Percentiles rank a stretch among this genome's conserved stretches.
phyloP scores from a whole-genome alignment of 2,329 filamentous ascomycete genomes.

The Acrodontium crateriforme region DNA sequence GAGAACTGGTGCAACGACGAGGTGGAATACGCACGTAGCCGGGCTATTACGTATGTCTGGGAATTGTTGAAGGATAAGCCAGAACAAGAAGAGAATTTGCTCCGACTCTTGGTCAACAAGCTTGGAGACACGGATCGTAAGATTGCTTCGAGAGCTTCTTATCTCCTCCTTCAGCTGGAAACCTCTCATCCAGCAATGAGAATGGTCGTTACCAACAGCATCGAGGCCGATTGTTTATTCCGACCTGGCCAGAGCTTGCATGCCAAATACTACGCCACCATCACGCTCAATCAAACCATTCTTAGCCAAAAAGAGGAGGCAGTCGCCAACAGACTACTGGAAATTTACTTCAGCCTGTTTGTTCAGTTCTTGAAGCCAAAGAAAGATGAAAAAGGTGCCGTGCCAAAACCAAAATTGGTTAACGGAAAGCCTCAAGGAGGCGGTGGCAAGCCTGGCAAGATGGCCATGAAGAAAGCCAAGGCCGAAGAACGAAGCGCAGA shows the following conservation, averaged over 20 bases:
- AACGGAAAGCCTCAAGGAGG: slow-evolving; percentile 34
- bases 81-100: slow-evolving; percentile 87
- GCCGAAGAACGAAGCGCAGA: slow-evolving; percentile 25
- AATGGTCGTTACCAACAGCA: slow-evolving; percentile 63
- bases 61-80: slow-evolving; percentile 89
- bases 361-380: slow-evolving; percentile 58
- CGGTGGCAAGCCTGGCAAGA: slow-evolving; percentile 39
- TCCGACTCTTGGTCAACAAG: slow-evolving; percentile 89
- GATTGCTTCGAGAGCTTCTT: slow-evolving; percentile 84
- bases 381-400: slow-evolving; percentile 15
- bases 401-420: slow-evolving; percentile 17
- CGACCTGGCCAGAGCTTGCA: slow-evolving; percentile 75
- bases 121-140: slow-evolving; percentile 91
- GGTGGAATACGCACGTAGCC: slow-evolving; percentile 79
- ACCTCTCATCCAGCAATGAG: slow-evolving; percentile 91
- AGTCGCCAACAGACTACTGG: slow-evolving; percentile 65
- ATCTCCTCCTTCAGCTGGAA: slow-evolving; percentile 82
- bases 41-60: slow-evolving; percentile 81
- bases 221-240: slow-evolving; percentile 81
- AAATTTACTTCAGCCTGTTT: slow-evolving; percentile 88
- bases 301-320: slow-evolving; percentile 70
- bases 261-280: slow-evolving; percentile 90
- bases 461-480: slow-evolving; percentile 34
- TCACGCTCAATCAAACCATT: slow-evolving; percentile 94
- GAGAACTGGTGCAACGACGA: slow-evolving; percentile 92